Evolutionary conservation across 2,329 filamentous ascomycete genomes (phyloP).

Genomic region (Purpureocillium lavendulum): DNA sequence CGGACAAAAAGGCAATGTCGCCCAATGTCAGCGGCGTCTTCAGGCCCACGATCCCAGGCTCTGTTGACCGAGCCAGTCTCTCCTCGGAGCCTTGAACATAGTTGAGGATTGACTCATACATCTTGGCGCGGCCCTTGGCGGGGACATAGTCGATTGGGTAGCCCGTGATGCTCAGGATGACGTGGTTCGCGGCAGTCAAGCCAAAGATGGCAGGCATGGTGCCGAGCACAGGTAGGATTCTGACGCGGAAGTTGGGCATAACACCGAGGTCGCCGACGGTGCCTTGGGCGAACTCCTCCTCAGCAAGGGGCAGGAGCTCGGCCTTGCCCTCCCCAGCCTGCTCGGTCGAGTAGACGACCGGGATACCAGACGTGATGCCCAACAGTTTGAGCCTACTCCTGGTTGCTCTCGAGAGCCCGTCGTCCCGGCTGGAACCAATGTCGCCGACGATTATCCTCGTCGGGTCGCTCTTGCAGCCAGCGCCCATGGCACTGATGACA

Average conservation of each 20-base stretch:
- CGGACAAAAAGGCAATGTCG: constrained; percentile 80
- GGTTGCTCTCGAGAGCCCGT: constrained; percentile 79
- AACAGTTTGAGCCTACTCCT: constrained; percentile 67
- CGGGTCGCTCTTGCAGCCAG: constrained; percentile 81
- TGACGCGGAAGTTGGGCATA: constrained; percentile 83
- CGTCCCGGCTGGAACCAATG: constrained; percentile 80
- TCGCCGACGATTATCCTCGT: constrained; percentile 86
- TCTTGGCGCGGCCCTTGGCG: constrained; percentile 77
- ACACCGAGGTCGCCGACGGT: constrained; percentile 79
- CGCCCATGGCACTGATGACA: constrained; percentile 93
- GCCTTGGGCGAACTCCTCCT: constrained; percentile 83
- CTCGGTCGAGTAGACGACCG: constrained; percentile 88
- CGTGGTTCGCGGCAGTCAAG: constrained; percentile 82
- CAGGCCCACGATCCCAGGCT: constrained; percentile 49
- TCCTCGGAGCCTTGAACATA: constrained; percentile 73
- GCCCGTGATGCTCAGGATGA: constrained; percentile 71
- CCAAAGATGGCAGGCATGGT: constrained; percentile 98
- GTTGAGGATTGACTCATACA: constrained; percentile 79
- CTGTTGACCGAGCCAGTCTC: constrained; percentile 48
- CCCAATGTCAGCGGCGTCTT: constrained; percentile 69
- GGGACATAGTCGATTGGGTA: constrained; percentile 83
- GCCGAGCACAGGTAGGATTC: constrained; percentile 90
- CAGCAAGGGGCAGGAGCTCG: constrained; percentile 73
- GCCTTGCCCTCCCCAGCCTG: constrained; percentile 87
- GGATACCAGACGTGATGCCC: constrained; percentile 78